A percentile compares a stretch with the other conserved stretches of the same genome.
Conservation (phyloP, 805 yeast species). For the Citeromyces matritensis region DNA sequence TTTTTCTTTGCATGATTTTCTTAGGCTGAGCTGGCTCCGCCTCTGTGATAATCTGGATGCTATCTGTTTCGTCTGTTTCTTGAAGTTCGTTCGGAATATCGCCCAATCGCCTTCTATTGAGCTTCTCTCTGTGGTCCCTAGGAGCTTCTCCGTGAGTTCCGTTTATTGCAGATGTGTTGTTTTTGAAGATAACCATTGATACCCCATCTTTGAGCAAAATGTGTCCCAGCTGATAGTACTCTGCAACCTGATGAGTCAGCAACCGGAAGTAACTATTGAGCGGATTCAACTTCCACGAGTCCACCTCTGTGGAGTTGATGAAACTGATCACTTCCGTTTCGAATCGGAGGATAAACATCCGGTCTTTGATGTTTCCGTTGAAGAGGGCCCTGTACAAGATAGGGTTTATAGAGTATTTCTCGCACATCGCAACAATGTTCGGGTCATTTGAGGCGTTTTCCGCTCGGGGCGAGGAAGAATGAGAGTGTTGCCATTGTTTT, state of each 20-base stretch:
- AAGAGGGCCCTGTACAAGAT: conserved; percentile 18
- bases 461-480: no score
- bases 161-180: conserved; percentile 18
- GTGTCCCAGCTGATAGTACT: conserved; percentile 49
- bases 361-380: conserved; percentile 22
- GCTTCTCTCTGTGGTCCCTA: conserved; percentile 15
- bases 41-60: no score
- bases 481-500: no score
- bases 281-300: conserved; percentile 28
- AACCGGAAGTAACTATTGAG: conserved; percentile 59
- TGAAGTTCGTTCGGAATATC: conserved; percentile 8
- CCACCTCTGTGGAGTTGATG: conserved; percentile 20
- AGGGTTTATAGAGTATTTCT: conserved; percentile 6
- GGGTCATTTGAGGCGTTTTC: no score
- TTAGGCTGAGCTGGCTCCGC: no score
- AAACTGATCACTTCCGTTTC: conserved; percentile 33
- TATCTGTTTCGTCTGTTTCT: no score
- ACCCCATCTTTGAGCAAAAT: conserved; percentile 33
- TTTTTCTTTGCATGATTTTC: no score
- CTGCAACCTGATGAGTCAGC: conserved; percentile 56
- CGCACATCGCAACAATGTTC: conserved; percentile 7
- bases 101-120: conserved; percentile 13
- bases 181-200: conserved; percentile 23
- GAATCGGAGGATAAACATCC: conserved; percentile 30
- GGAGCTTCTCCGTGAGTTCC: conserved; percentile 13